phyloP scores from a whole-genome alignment of 116 monocot species.

The Phalaenopsis hybrid region DNA sequence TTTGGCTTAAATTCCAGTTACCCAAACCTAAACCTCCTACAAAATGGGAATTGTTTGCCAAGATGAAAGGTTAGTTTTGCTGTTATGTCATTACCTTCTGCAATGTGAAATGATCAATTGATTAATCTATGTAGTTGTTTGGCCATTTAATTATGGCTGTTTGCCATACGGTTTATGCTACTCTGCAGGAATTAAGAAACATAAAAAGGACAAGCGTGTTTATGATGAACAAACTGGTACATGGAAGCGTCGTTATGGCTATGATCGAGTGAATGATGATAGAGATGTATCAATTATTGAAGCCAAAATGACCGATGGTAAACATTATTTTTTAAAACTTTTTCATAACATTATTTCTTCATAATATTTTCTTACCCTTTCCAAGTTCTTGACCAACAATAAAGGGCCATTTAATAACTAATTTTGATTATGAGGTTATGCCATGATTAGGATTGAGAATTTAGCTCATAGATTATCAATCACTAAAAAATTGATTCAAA shows the following conservation, averaged over 20 bases:
- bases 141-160: background rate
- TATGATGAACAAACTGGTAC: conserved; percentile 80
- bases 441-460: no score
- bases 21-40: conserved; percentile 91
- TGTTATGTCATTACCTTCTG: background rate
- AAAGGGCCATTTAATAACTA: no score
- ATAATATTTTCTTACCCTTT: background rate
- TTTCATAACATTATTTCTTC: background rate
- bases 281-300: conserved; percentile 84
- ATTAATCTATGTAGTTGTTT: background rate
- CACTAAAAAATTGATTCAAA: no score
- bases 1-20: conserved; percentile 37
- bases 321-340: background rate
- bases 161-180: background rate
- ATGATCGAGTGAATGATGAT: conserved; percentile 94
- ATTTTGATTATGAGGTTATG: no score
- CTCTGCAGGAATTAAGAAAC: conserved; percentile 70
- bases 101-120: background rate
- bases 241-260: conserved; percentile 91
- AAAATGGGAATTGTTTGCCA: conserved; percentile 90
- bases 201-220: conserved; percentile 73
- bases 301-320: conserved; percentile 87
- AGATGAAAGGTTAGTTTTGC: conserved; percentile 64
- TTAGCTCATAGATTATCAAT: no score
- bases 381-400: no score